Base-by-base conservation (phyloP, 2,329 filamentous ascomycete species). In the Neoscytalidium dimidiatum region DNA sequence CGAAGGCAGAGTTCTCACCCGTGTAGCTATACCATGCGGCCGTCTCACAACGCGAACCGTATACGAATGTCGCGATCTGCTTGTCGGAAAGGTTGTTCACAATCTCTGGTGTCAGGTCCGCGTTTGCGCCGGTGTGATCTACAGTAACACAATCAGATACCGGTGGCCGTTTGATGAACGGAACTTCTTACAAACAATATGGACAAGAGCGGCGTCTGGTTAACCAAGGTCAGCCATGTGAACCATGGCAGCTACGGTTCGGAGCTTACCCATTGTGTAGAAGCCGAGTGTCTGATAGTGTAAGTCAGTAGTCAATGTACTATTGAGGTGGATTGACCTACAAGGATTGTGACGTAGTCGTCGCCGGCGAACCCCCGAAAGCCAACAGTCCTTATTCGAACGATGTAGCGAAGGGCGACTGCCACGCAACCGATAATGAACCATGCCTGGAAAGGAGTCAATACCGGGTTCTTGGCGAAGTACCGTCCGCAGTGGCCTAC, bases 11-110 rank as follows among this genome's bases (percentile, higher is more conserved):
- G 4, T 1, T 7, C 43, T 31, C 8, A 44, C 49, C 49, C 6
- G 53, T 44, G 21, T 58, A 48, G 41, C 38, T 51, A 7, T 79
- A 81, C 79, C 79, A 81, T 0, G 78, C 79, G 0, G 73, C 64
- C 11, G 81, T 68, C 53, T 81, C 69, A 5, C 78, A 68, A 21
- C 78, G 78, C 0, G 76, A 79, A 1, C 79, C 79, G n/a, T 69
- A 63, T 0, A 63, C 65, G 17, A 77, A 70, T 2, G 74, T 69
- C 1, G 64, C 46, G 3, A 78, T 69, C 6, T 80, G 74, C 0
- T 62, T 49, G 0, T 69, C 35, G 4, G 71, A 74, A 4, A 80
- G 64, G 65, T 64, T 62, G 8, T 60, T 60, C n/a, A 74, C 64
- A 38, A 68, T 65, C 19, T 60, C 64, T 14, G 61, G 46, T 0